Base-by-base conservation (phyloP, 2,329 filamentous ascomycete species). In the Epichloe coenophiala region DNA sequence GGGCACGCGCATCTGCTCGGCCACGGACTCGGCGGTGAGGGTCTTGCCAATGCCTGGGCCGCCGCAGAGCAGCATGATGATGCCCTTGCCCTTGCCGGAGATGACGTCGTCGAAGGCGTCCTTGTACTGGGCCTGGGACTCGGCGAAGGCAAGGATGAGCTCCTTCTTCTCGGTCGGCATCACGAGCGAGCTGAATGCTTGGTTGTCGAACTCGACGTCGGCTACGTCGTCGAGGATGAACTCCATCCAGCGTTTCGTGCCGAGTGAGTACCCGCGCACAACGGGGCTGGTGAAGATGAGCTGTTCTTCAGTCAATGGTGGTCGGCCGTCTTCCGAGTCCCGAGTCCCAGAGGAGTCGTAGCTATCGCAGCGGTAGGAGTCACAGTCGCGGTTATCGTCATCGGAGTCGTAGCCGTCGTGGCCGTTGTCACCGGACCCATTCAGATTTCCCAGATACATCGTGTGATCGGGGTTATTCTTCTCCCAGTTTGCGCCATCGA, bases 21-120 rank as follows among this genome's bases (percentile, higher is more conserved):
- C 73, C 2, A 78, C 71, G 1, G 68, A 66, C 60, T 73, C 71
- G 7, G 71, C 72, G 1, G 72, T 75, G 40, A 71, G 61, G 1
- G 73, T 76, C 64, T 75, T 75, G 23, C 74, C 74, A 5, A 72
- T 70, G 36, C 74, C 74, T 0, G 74, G 72, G 0, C 65, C 68
- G 11, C 75, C 74, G 0, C 66, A 69, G 3, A 77, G 61, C 1
- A 76, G 63, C 60, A 73, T 68, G 56, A 76, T 74, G 53, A 74
- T 70, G 15, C 72, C 73, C 55, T 68, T 69, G 51, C 66, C 75
- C 64, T 78, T 77, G 46, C 73, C 74, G 9, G 66, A 66, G 58
- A 77, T 75, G 51, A 77, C 65, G 53, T 77, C 74, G 61, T 76
- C 73, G 53, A 76, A 77, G 8, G 56, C 62, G 13, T 66, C 60